Evolutionary conservation across 139 green algal genomes (phyloP), one percentile per base, ranked within the genome.

Genomic region (Closterium sp.): DNA sequence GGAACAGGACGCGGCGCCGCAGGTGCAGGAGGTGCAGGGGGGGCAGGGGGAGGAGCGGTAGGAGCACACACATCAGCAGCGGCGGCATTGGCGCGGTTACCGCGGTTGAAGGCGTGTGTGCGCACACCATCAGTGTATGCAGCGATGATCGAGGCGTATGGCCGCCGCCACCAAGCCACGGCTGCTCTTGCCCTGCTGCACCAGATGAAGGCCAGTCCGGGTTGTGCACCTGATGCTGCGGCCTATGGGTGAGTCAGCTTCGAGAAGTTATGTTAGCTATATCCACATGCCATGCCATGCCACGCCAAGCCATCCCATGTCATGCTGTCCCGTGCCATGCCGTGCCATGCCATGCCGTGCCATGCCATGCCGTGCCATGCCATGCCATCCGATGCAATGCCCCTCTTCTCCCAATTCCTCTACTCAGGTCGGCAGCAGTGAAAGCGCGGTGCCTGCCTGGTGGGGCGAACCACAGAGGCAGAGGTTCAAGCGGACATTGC

Each of bases 301-400:
- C 34, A 42, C 34, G 6, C 34, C 34, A 42, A 42, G 34, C 34
- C 31, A 91, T 86, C 38, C 86, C 42, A 91, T 86, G 73, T 9
- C 73, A 86, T 86, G 22, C 73, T n/a, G 27, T 86, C 6, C 73
- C 73, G 27, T 86, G 73, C 21, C 45, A 86, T 86, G 88, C 86
- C 21, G 86, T 91, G 38, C 86, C 42, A 42, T 86, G 88, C 86
- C 42, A 86, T 91, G 88, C 42, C 88, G 86, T 86, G 62, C 86
- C 42, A 91, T 91, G 88, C 86, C 45, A 86, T 86, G 88, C 86
- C 42, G 86, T 86, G 88, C 70, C 42, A 91, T 91, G 88, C 86
- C 4, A 86, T 91, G 88, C 32, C 45, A 86, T 91, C 42, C 32
- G 9, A 91, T 91, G 88, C 86, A 7, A 91, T 91, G 88, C 86